These are phyloP conservation scores for Thelephora ganbajun DNA, from an alignment of 768 basidiomycete genomes.

Conservation along the genomic window DNA sequence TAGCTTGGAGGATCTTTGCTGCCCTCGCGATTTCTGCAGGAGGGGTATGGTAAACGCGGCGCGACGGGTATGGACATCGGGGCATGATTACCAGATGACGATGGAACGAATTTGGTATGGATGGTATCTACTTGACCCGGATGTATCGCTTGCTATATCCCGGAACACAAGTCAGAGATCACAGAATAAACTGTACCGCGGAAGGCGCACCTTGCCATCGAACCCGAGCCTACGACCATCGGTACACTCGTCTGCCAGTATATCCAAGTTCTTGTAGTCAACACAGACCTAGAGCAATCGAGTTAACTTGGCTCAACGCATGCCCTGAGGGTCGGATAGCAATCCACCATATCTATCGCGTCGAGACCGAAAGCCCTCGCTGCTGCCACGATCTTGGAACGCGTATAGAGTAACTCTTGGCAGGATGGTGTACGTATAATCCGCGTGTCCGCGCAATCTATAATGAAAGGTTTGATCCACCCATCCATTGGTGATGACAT, in stretches of 20 bases:
- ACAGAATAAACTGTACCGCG: neutral
- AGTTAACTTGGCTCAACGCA: neutral
- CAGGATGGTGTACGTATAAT: constrained; percentile 66
- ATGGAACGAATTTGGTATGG: constrained; percentile 66
- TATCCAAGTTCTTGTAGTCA: constrained; percentile 62
- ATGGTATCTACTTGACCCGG: constrained; percentile 71
- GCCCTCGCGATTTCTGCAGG: constrained; percentile 63
- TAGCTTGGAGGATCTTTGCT: constrained; percentile 50
- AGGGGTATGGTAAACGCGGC: neutral
- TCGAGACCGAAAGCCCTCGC: constrained; percentile 76
- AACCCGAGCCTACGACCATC: constrained; percentile 80
- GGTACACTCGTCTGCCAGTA: constrained; percentile 56
- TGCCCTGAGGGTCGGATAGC: constrained; percentile 5
- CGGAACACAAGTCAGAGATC: neutral
- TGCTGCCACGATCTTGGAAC: constrained; percentile 67
- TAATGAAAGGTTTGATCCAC: neutral
- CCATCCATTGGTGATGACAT: neutral
- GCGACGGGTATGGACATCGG: neutral
- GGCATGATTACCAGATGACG: constrained; percentile 37
- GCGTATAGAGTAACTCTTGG: constrained; percentile 67
- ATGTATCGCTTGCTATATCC: constrained; percentile 81
- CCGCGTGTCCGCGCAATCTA: constrained; percentile 83
- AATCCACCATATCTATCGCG: constrained; percentile 91
- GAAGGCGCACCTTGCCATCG: constrained; percentile 64
- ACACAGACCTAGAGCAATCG: constrained; percentile 94